Evolutionary conservation across 495 filamentous ascomycete species (phyloP).

Genomic region (Talaromyces trachyspermus): DNA sequence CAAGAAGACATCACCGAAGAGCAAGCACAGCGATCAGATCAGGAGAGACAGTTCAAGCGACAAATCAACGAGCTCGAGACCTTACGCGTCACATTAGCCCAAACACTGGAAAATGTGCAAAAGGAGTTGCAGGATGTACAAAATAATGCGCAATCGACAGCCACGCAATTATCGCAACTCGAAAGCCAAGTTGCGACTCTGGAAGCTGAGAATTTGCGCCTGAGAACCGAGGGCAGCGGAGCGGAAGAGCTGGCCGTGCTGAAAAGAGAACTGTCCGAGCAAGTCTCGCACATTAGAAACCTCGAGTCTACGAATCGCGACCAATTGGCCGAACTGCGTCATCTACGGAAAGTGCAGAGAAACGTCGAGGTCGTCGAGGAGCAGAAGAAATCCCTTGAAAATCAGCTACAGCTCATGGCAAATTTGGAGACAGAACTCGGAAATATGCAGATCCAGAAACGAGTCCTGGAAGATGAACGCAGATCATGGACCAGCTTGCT

Average conservation of each 20-base stretch:
- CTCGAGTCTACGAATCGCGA: conserved; percentile 75
- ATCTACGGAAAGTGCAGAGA: conserved; percentile 69
- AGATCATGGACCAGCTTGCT: conserved; percentile 82
- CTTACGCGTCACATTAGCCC: conserved; percentile 58
- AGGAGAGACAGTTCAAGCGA: conserved; percentile 62
- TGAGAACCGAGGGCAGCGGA: conserved; percentile 81
- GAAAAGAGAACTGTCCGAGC: conserved; percentile 79
- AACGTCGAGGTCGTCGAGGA: conserved; percentile 92
- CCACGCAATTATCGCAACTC: conserved; percentile 58
- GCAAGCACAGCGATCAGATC: conserved; percentile 59
- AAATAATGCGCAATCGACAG: conserved; percentile 51
- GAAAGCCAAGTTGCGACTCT: conserved; percentile 64
- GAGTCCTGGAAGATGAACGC: conserved; percentile 82
- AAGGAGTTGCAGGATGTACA: conserved; percentile 61
- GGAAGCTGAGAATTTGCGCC: conserved; percentile 71
- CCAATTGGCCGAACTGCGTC: conserved; percentile 70
- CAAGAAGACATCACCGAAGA: conserved; percentile 76
- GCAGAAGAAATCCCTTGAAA: conserved; percentile 80
- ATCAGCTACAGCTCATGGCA: conserved; percentile 66
- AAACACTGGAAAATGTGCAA: conserved; percentile 62
- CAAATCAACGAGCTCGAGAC: conserved; percentile 63
- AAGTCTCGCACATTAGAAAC: conserved; percentile 79
- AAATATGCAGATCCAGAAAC: conserved; percentile 72
- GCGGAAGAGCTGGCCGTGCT: conserved; percentile 73
- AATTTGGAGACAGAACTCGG: conserved; percentile 65